Evolutionary conservation across 129 eudicot species (phyloP).

Genomic region (Chrysanthemum seticuspe): DNA sequence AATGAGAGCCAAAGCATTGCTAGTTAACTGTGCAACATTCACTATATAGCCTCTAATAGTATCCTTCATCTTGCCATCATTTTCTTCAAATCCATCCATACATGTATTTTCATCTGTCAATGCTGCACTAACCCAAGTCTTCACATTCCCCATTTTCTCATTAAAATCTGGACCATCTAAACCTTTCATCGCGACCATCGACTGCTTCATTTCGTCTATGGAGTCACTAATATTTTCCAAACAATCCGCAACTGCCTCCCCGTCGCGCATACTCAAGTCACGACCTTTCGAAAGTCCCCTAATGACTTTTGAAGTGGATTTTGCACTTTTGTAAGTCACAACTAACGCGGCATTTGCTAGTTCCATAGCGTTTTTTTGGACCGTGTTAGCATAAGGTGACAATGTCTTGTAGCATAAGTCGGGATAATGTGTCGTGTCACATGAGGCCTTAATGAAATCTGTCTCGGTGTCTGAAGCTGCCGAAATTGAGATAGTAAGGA

Average conservation of each 20-base stretch:
- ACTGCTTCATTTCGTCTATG: slow-evolving; percentile 39
- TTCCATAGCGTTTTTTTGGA: slow-evolving; percentile 27
- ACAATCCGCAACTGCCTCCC: slow-evolving; percentile 36
- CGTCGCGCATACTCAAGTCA: slow-evolving; percentile 34
- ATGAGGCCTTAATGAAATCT: slow-evolving; percentile 36
- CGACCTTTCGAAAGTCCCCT: slow-evolving; percentile 25
- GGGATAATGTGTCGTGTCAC: slow-evolving; percentile 34
- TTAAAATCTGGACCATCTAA: slow-evolving; percentile 38
- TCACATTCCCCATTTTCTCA: slow-evolving; percentile 42
- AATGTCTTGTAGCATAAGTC: slow-evolving; percentile 35
- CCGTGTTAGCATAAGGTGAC: slow-evolving; percentile 29
- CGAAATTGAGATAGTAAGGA: slow-evolving; percentile 5
- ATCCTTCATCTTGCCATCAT: slow-evolving; percentile 35
- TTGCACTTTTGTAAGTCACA: slow-evolving; percentile 28
- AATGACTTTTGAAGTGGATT: slow-evolving; percentile 25
- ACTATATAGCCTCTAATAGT: slow-evolving; percentile 32
- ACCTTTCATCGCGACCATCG: slow-evolving; percentile 39
- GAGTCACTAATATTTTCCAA: slow-evolving; percentile 41
- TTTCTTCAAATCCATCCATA: slow-evolving; percentile 50
- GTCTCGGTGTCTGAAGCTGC: slow-evolving; percentile 1
- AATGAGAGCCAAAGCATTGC: slow-evolving; percentile 48
- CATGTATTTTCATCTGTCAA: slow-evolving; percentile 56
- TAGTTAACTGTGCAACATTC: slow-evolving; percentile 42
- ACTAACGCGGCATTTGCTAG: slow-evolving; percentile 34
- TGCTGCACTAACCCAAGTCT: slow-evolving; percentile 63